Evolutionary conservation across 352 stramenopile genomes (phyloP), one percentile per base, ranked within the genome.

Genomic region (Phytophthora tentaculata): DNA sequence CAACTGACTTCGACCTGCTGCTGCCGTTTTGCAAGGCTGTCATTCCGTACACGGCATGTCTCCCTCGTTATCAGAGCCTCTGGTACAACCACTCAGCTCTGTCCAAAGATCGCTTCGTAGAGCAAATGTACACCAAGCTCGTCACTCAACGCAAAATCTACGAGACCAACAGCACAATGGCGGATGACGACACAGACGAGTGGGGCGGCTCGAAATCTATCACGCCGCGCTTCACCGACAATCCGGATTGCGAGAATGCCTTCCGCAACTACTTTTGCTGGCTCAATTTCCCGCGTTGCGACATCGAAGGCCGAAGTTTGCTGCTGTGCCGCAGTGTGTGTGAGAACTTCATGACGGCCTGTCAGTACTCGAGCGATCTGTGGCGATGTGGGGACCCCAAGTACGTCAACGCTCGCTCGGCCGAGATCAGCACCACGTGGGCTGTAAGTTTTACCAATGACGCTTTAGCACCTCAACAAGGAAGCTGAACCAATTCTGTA

Each of bases 221-320:
- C 37, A 79, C 83, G 55, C 80, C 89, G 62, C 85, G 88, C 20
- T 97, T 96, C 64, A 77, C 81, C 23, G 84, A 96, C 49, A 96
- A 97, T 57, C 66, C 83, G 9, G 92, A 97, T 65, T 98, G 92
- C 47, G 76, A 95, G 69, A 91, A 96, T 56, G 89, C 92, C n/a
- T 98, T 95, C 67, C 74, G 74, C 39, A 95, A 95, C 60, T 97
- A 95, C 65, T 88, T 94, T 29, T 98, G 91, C 69, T 98, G 85
- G 87, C 49, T 97, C 16, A 98, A 97, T 72, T 97, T 97, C 66
- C 92, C 92, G 19, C 81, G 92, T 29, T 98, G 91, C 72, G 91
- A 97, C 65, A 77, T 88, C 22, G 88, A 95, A 55, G 80, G 88
- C 6, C 66, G 79, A 12, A 95, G 84, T 24, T 69, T 98, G 41